Conservation (phyloP, 441 rosid species). For the Pelargonium fulgidum region DNA sequence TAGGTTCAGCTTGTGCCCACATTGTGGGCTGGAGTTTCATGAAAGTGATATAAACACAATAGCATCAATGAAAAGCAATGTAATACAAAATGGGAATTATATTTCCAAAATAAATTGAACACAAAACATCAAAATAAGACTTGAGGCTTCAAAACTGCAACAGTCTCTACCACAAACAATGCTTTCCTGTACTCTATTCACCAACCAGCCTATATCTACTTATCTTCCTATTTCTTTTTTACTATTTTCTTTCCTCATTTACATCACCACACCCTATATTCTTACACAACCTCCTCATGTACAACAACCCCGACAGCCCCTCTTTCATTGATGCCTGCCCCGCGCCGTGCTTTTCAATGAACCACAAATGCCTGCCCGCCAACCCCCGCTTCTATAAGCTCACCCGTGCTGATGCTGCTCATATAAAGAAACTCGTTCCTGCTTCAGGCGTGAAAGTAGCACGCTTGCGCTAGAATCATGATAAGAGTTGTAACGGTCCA, state of each 20-base stretch:
- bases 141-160: constrained; percentile 58
- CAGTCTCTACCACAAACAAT: constrained; percentile 32
- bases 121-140: too few species aligned
- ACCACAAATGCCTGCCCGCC: too few species aligned
- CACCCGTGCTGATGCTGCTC: not conserved
- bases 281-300: constrained; percentile 63
- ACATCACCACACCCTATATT: constrained; percentile 45
- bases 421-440: not conserved
- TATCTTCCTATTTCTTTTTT: constrained; percentile 27
- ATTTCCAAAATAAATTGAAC: constrained; percentile 4
- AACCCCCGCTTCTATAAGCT: not conserved
- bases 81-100: constrained; percentile 4
- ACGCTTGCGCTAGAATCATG: constrained; percentile 12
- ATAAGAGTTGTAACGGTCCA: constrained; percentile 15
- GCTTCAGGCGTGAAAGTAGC: constrained; percentile 8
- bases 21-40: too few species aligned
- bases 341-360: not conserved
- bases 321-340: not conserved
- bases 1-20: too few species aligned
- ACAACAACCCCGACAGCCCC: constrained; percentile 35
- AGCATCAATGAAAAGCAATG: not conserved
- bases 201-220: constrained; percentile 11
- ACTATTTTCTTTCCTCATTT: constrained; percentile 33
- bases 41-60: too few species aligned
- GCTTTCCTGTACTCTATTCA: constrained; percentile 20